Conservation (phyloP, 1,284 basidiomycete species). For the Boletus holoroseus region DNA sequence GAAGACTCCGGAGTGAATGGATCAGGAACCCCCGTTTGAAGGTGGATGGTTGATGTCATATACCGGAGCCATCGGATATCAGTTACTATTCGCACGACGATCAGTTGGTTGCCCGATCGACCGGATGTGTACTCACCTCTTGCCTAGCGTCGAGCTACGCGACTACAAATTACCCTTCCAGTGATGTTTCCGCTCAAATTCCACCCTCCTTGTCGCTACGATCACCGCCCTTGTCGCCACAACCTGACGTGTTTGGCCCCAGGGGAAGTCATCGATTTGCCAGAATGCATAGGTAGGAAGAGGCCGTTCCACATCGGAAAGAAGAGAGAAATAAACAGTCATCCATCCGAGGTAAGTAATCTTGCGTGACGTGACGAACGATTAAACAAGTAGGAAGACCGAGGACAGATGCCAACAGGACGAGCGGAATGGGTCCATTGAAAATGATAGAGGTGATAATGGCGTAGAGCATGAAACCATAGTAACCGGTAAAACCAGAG, state of each 20-base stretch:
- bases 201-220: slow-evolving; percentile 91
- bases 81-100: slow-evolving; percentile 39
- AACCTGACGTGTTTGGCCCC: slow-evolving; percentile 93
- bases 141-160: slow-evolving; percentile 73
- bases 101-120: slow-evolving; percentile 13
- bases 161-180: slow-evolving; percentile 86
- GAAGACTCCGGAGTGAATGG: slow-evolving; percentile 55
- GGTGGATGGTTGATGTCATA: slow-evolving; percentile 61
- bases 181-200: slow-evolving; percentile 93
- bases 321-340: slow-evolving; percentile 91
- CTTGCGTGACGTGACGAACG: too few relatives aligned
- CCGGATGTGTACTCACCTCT: slow-evolving; percentile 47
- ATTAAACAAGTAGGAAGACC: slow-evolving; percentile 68
- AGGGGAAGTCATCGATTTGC: slow-evolving; percentile 99
- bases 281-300: slow-evolving; percentile 92
- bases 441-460: slow-evolving; percentile 70
- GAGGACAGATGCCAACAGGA: slow-evolving; percentile 36
- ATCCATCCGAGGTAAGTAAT: slow-evolving; percentile 96
- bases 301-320: slow-evolving; percentile 97
- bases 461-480: slow-evolving; percentile 92
- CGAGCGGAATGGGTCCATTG: too few relatives aligned
- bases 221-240: slow-evolving; percentile 64
- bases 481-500: slow-evolving; percentile 93
- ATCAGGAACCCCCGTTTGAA: slow-evolving; percentile 45
- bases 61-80: slow-evolving; percentile 74